Conservation (phyloP, 2,329 filamentous ascomycete genomes). For the Blumeria hordei region DNA sequence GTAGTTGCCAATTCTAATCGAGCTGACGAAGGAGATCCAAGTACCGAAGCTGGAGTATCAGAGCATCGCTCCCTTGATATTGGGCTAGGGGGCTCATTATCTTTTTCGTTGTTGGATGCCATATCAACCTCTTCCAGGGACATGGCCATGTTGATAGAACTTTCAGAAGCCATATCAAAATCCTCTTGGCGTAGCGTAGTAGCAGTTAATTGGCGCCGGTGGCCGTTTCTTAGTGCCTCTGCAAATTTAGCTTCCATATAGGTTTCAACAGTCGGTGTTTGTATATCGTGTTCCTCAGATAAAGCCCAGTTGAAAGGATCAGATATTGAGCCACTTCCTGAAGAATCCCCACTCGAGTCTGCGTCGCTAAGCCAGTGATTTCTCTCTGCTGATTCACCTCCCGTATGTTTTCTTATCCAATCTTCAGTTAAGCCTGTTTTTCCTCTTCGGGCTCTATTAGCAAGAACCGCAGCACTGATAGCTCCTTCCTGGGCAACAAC, state of each 20-base stretch:
- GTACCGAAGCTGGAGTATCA: conserved; percentile 5
- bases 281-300: conserved; percentile 20
- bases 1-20: conserved; percentile 10
- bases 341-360: conserved; percentile 50
- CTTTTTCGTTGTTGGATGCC: conserved; percentile 7
- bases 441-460: conserved; percentile 34
- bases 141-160: conserved; percentile 8
- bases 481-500: conserved; percentile 15
- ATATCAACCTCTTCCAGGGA: conserved; percentile 8
- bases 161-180: conserved; percentile 6
- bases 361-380: conserved; percentile 67
- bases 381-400: conserved; percentile 43
- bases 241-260: conserved; percentile 10
- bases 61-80: conserved; percentile 10
- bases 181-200: conserved; percentile 14
- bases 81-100: conserved; percentile 19
- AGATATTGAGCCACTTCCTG: conserved; percentile 40
- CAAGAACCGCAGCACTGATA: conserved; percentile 30
- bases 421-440: conserved; percentile 48
- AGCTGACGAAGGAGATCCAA: conserved; percentile 3
- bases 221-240: conserved; percentile 8
- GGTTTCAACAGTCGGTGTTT: conserved; percentile 14
- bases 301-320: conserved; percentile 24
- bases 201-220: conserved; percentile 15
- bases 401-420: conserved; percentile 67